Evolutionary conservation across 2,329 filamentous ascomycete genomes (phyloP).

Genomic region (Atkinsonella hypoxylon): DNA sequence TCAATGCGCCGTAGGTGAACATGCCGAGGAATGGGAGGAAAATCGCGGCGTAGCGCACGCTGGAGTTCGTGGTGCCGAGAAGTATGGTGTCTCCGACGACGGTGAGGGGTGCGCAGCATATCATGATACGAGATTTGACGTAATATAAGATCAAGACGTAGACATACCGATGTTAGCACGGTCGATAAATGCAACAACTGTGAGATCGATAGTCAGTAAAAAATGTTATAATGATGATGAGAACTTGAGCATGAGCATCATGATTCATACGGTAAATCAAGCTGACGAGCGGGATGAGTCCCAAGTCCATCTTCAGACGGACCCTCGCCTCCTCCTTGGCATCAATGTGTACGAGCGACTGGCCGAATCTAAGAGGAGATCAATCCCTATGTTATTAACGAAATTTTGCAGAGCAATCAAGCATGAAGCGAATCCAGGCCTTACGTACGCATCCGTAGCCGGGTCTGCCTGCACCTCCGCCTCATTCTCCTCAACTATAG

Average conservation of each 20-base stretch:
- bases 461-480: background rate
- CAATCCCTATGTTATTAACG: no score
- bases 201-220: background rate
- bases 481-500: background rate
- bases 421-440: no score
- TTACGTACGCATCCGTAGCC: background rate
- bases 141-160: no score
- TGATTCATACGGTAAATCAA: slow-evolving; percentile 40
- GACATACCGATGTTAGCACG: slow-evolving; percentile 50
- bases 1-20: slow-evolving; percentile 50
- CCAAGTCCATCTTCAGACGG: slow-evolving; percentile 51
- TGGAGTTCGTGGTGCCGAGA: slow-evolving; percentile 36
- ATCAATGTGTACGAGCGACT: slow-evolving; percentile 37
- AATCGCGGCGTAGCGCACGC: slow-evolving; percentile 52
- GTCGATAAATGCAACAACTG: slow-evolving; percentile 41
- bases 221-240: background rate
- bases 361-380: slow-evolving; percentile 28
- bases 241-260: background rate
- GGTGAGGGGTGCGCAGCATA: slow-evolving; percentile 43
- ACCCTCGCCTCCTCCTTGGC: slow-evolving; percentile 42
- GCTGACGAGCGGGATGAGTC: slow-evolving; percentile 50
- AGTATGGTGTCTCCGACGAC: slow-evolving; percentile 61
- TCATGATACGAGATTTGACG: slow-evolving; percentile 31
- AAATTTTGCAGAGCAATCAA: background rate
- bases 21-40: slow-evolving; percentile 54